Conservation (phyloP, 2,329 filamentous ascomycete genomes). For the Fusarium multiceps region DNA sequence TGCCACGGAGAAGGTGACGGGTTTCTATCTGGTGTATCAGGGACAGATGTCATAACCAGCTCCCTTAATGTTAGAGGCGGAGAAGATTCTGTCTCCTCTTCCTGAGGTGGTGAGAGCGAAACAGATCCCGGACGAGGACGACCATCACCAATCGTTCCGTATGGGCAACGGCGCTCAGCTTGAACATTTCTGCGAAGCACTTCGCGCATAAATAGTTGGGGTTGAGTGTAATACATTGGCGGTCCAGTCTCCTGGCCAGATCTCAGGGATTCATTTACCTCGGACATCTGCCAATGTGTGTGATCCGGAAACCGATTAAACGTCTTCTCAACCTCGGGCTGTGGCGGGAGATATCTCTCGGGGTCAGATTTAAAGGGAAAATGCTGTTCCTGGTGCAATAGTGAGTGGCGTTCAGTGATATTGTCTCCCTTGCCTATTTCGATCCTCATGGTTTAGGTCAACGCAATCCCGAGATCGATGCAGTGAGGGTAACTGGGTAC, state of each 20-base stretch:
- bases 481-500: background rate
- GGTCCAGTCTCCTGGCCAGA: background rate
- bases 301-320: background rate
- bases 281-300: background rate
- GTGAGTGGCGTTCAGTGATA: background rate
- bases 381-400: background rate
- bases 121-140: background rate
- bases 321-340: background rate
- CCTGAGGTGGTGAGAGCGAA: background rate
- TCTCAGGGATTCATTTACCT: background rate
- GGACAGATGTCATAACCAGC: background rate
- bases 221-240: background rate
- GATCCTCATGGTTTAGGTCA: background rate
- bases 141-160: conserved; percentile 8
- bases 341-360: background rate
- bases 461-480: background rate
- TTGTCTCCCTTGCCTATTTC: background rate
- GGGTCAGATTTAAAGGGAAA: background rate
- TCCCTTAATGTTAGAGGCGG: background rate
- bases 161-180: background rate
- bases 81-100: background rate
- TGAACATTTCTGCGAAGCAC: background rate
- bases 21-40: background rate
- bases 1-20: background rate
- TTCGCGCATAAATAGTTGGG: background rate